Evolutionary conservation across 305 asterid genomes (phyloP), one percentile per base, ranked within the genome.

Genomic region (Rubia balearica): DNA sequence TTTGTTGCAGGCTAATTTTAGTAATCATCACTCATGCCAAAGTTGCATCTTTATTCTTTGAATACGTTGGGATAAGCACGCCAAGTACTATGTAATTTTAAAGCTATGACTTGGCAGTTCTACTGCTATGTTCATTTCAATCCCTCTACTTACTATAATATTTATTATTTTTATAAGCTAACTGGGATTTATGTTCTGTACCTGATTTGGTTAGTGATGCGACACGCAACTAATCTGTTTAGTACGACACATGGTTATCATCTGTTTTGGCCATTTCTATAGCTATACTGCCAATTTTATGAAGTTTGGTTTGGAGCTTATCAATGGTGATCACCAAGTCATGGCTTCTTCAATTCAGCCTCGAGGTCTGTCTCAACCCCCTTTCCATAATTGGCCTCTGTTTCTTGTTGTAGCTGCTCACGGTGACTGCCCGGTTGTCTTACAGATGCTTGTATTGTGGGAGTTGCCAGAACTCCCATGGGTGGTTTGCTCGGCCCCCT

Each of bases 391-490:
- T 61, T 38, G 22, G 30, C 42, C 27, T 24, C 12, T 45, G n/a
- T 13, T 30, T 68, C 36, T 7, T 36, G 11, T 53, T 17, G 57
- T 51, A 51, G 21, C 2, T 51, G 57, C 0, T 51, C 21, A 51
- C 57, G 57, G 57, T 21, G 22, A 51, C 3, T 51, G 21, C 6
- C 9, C 8, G n/a, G n/a, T n/a, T n/a, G n/a, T n/a, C n/a, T n/a
- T 4, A 30, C 93, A 94, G 99, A 94, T 91, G 96, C 90, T 56
- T 94, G 96, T 83, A 82, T 94, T 75, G 97, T 94, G 60, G 98
- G 99, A 74, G 87, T 94, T 83, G 98, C 96, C 36, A 83, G 99
- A 83, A 94, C 99, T 8, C 99, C 99, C 38, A 76, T 91, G 74
- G 99, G 99, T 22, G 65, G 87, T 74, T 87, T 94, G 49, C 96